These are phyloP conservation scores for Microascus cirrosus DNA, from an alignment of 2,329 filamentous ascomycete species.

Conservation along the genomic window DNA sequence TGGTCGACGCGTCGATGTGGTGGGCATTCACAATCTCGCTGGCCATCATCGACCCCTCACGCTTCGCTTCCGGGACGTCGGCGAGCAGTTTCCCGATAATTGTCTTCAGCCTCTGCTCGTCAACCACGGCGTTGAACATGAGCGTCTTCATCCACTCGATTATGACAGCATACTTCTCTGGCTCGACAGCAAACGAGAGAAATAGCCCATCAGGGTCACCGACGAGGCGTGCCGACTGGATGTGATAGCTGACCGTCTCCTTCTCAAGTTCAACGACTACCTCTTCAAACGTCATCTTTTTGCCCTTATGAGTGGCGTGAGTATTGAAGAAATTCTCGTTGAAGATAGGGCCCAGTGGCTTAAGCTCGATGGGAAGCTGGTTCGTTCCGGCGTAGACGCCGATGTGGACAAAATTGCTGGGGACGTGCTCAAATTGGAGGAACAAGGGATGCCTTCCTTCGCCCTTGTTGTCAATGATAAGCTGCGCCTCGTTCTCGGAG, in stretches of 20 bases:
- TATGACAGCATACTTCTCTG: constrained; percentile 72
- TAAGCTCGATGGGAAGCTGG: constrained; percentile 66
- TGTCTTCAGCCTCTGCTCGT: constrained; percentile 53
- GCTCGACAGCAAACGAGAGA: constrained; percentile 76
- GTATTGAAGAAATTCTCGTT: constrained; percentile 91
- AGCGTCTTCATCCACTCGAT: constrained; percentile 78
- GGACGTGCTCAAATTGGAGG: constrained; percentile 93
- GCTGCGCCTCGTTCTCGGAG: constrained; percentile 59
- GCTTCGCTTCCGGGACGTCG: constrained; percentile 86
- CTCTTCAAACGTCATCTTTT: constrained; percentile 76
- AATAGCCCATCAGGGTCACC: constrained; percentile 74
- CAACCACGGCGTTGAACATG: constrained; percentile 83
- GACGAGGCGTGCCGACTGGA: constrained; percentile 56
- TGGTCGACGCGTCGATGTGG: constrained; percentile 66
- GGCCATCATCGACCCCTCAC: constrained; percentile 63
- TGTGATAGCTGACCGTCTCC: constrained; percentile 76
- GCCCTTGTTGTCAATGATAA: constrained; percentile 59
- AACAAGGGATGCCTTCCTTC: constrained; percentile 61
- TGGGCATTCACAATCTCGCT: constrained; percentile 62
- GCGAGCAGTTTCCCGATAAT: constrained; percentile 71
- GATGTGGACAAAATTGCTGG: constrained; percentile 84
- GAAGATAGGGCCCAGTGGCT: constrained; percentile 76
- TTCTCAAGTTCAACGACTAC: constrained; percentile 85
- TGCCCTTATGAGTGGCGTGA: constrained; percentile 66
- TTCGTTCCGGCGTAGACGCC: constrained; percentile 71